phyloP scores from a whole-genome alignment of 306 rosid species.

The Vigna nakashimae region DNA sequence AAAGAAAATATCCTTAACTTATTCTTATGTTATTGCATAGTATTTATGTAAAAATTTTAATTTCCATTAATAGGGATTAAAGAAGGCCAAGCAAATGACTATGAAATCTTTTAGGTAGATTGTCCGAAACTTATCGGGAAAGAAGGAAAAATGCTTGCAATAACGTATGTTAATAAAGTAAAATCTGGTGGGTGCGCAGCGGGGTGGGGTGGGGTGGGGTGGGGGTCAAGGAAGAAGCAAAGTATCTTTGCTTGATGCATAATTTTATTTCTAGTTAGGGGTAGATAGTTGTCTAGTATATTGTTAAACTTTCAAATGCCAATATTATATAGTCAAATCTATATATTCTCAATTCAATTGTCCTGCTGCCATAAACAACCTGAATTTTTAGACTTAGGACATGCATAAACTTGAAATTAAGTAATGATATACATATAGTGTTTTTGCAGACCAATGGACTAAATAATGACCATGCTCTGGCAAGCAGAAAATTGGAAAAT shows the following conservation, averaged over 20 bases:
- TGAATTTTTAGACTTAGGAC: conserved; percentile 6
- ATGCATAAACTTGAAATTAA: conserved; percentile 5
- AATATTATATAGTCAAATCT: conserved; percentile 14
- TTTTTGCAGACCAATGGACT: conserved; percentile 58
- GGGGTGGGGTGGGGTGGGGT: too few species aligned
- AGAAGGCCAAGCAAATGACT: conserved; percentile 1
- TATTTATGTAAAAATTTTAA: conserved; percentile 9
- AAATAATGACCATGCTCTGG: conserved; percentile 54
- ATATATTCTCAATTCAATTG: background rate
- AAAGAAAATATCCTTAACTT: conserved; percentile 14
- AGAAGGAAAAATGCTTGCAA: background rate
- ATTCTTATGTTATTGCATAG: conserved; percentile 5
- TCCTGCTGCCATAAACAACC: conserved; percentile 18
- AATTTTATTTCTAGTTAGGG: conserved; percentile 19
- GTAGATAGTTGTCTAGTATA: background rate
- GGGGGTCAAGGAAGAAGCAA: background rate
- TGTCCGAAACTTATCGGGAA: background rate
- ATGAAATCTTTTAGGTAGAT: conserved; percentile 12
- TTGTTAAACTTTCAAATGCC: background rate
- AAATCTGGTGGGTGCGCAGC: too few species aligned
- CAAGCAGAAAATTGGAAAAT: conserved; percentile 62
- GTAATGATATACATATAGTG: background rate
- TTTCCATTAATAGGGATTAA: background rate
- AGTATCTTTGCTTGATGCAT: background rate
- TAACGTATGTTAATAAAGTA: conserved; percentile 9